phyloP scores from a whole-genome alignment of 1,284 basidiomycete species.

The Mycena citricolor region DNA sequence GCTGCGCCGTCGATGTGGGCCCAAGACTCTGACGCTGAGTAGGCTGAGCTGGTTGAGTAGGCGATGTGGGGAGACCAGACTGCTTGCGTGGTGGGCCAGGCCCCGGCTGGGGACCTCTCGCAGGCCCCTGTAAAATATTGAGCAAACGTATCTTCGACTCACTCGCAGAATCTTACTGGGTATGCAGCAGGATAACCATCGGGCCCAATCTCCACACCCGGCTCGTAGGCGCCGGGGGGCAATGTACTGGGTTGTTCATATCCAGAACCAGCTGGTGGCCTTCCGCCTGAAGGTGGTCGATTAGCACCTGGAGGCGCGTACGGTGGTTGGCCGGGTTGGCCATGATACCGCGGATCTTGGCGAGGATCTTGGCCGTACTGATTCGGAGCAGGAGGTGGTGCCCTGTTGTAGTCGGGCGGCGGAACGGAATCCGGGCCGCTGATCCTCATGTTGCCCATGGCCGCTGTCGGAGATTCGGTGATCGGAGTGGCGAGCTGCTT shows the following conservation, averaged over 20 bases:
- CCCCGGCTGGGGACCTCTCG: constrained; percentile 19
- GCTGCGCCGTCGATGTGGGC: constrained; percentile 18
- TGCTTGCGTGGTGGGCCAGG: constrained; percentile 14
- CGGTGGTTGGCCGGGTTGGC: constrained; percentile 24
- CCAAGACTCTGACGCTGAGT: constrained; percentile 10
- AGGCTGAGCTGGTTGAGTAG: constrained; percentile 5
- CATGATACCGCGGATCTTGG: constrained; percentile 30
- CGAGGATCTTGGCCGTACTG: constrained; percentile 35
- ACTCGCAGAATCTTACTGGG: constrained; percentile 25
- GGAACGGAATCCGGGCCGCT: constrained; percentile 8
- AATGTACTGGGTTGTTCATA: constrained; percentile 37
- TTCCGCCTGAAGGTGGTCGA: constrained; percentile 47
- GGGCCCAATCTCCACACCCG: constrained; percentile 26
- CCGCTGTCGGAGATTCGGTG: constrained; percentile 15
- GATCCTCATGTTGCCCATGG: constrained; percentile 16
- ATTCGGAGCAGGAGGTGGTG: constrained; percentile 36
- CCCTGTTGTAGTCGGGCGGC: constrained; percentile 23
- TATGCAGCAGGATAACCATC: constrained; percentile 33
- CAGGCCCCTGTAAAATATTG: constrained; percentile 13
- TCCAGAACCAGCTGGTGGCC: constrained; percentile 41
- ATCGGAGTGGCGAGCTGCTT: constrained; percentile 34
- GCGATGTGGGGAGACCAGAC: constrained; percentile 18
- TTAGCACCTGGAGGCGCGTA: constrained; percentile 29
- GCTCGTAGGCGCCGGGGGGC: constrained; percentile 34
- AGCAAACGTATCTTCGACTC: constrained; percentile 1